Base-by-base conservation (phyloP, 116 monocot genomes). In the Zostera marina region DNA sequence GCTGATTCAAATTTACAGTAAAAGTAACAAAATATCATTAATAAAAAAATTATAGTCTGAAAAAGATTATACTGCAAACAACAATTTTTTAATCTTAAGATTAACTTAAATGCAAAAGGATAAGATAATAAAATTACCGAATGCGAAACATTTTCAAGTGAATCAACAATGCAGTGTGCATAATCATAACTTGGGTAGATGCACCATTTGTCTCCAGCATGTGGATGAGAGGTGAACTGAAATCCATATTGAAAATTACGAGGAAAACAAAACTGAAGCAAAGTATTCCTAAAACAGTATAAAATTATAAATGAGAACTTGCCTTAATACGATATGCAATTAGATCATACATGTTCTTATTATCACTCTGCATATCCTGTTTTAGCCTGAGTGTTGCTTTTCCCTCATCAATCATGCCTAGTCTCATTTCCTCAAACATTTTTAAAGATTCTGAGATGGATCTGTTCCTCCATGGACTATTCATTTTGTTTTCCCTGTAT, bases 191-290 rank as follows among this genome's bases (percentile, higher is more conserved):
- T 89, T 54, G 89, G 96, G 68, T 89, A 98, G 53, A 98, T 89
- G 53, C 90, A 85, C 96, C 96, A 98, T 68, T 98, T 98, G 65
- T 89, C 96, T 55, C 96, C 96, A 56, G 89, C 90, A 72, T 86
- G 88, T 43, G 96, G 96, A 78, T 98, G 96, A 38, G 89, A 78
- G 26, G 74, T 79, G 61, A 89, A 98, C 96, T 98, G 78, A 7
- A 80, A 51, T 51, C 49, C 32, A 32, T 32, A 32, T 32, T 4
- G 41, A 47, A 6, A 47, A 62, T 14, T 15, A 11, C 54, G 56
- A 59, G 7, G 52, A 41, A 42, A 13, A 9, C 24, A 15, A 22
- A 52, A 42, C 15, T 13, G 23, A 43, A 22, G 12, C 21, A 19
- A 5, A 44, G 43, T 22, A 59, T 20, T 8, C 12, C 42, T 21